Conservation (phyloP, 345 rosid genomes). For the Corchorus olitorius region DNA sequence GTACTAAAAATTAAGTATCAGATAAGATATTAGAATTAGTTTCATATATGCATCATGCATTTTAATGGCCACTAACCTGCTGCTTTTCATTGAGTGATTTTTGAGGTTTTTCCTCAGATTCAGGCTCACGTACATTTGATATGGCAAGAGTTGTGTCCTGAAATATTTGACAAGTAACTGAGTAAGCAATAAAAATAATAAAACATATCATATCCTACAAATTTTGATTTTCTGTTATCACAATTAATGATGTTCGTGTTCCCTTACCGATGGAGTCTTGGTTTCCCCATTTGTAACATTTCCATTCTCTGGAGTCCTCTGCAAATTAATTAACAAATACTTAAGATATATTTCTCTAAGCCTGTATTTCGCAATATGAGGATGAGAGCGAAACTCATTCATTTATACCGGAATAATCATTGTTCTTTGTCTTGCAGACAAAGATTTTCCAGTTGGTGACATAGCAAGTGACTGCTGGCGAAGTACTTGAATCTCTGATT, state of each 20-base stretch:
- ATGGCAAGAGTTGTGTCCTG: constrained; percentile 69
- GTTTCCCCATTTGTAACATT: constrained; percentile 67
- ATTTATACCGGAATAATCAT: constrained; percentile 66
- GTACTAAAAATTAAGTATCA: constrained; percentile 2
- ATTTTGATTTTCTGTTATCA: constrained; percentile 7
- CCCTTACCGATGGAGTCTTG: constrained; percentile 61
- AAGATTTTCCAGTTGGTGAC: constrained; percentile 87
- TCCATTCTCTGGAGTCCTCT: constrained; percentile 94
- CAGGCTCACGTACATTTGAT: constrained; percentile 74
- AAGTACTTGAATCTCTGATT: constrained; percentile 97
- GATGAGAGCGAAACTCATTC: not conserved
- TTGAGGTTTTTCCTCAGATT: constrained; percentile 97
- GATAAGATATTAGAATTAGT: constrained; percentile 10
- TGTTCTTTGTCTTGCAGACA: constrained; percentile 69
- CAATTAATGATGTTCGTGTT: constrained; percentile 5
- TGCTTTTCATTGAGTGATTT: constrained; percentile 95
- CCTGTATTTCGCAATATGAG: constrained; percentile 19
- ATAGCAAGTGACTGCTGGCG: constrained; percentile 95
- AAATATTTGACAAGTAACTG: constrained; percentile 16
- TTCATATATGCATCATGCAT: constrained; percentile 5
- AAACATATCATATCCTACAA: constrained; percentile 12
- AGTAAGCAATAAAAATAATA: constrained; percentile 24
- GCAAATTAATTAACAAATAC: constrained; percentile 38
- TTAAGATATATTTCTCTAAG: constrained; percentile 23
- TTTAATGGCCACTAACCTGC: constrained; percentile 54